Evolutionary conservation across 148 eudicot species (phyloP).

Genomic region (Vaccinium myrtillus): DNA sequence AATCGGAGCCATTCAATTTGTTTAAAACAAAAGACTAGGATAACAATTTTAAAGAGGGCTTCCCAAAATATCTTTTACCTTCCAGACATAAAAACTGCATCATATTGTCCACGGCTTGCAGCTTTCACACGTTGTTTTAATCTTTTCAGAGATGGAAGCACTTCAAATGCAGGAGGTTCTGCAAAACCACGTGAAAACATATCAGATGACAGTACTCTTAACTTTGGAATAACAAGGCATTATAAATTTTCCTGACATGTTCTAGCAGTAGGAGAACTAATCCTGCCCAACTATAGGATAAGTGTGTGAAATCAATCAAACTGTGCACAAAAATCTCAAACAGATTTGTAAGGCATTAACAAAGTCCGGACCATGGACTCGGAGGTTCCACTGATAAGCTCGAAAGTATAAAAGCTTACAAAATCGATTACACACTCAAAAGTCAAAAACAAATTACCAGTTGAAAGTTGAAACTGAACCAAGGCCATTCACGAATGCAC

Average conservation of each 20-base stretch:
- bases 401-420: background rate
- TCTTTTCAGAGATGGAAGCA: slow-evolving; percentile 84
- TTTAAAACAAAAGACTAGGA: background rate
- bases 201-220: slow-evolving; percentile 2
- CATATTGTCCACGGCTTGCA: slow-evolving; percentile 90
- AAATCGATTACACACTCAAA: background rate
- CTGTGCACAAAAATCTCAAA: background rate
- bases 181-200: slow-evolving; percentile 20
- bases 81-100: slow-evolving; percentile 99
- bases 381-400: background rate
- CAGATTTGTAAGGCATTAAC: background rate
- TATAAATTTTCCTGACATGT: background rate
- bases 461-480: background rate
- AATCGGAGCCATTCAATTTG: no score
- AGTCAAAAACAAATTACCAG: background rate
- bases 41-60: background rate
- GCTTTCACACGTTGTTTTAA: slow-evolving; percentile 77
- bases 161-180: slow-evolving; percentile 96
- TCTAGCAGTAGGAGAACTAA: background rate
- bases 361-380: background rate
- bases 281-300: background rate
- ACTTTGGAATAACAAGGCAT: background rate
- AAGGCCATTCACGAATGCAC: background rate
- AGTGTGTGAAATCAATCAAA: background rate
- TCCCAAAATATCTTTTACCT: slow-evolving; percentile 42